Evolutionary conservation across 1,284 basidiomycete species (phyloP), one percentile per base, ranked within the genome.

Genomic region (Heliocybe sulcata): DNA sequence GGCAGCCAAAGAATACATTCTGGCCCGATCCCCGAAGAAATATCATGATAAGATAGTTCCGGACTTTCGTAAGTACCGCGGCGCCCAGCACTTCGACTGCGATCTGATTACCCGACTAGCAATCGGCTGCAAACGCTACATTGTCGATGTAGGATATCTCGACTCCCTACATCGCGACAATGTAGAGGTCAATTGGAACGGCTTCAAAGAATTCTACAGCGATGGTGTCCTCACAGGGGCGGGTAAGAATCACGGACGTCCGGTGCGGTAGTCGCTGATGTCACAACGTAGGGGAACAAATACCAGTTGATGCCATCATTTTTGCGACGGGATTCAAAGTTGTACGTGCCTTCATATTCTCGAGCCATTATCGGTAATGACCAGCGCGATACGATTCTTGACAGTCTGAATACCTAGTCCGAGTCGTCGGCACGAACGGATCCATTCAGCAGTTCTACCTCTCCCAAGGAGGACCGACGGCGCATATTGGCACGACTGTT

Each of bases 81-180:
- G 26, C 11, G 25, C 6, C 4, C 29, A 31, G 29, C 6, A 12
- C 29, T 31, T 8, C 48, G 10, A 20, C 19, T n/a, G 38, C 38
- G 38, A 31, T 12, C 6, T 42, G 38, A 42, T 42, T n/a, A 12
- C 27, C n/a, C 45, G 9, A 29, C n/a, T 4, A 79, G 77, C 77
- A 52, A 73, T 75, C 22, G 78, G 79, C 48, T 82, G 80, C 64
- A 83, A 81, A 60, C 72, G 81, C 27, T 72, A 82, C 16, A 77
- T 83, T 25, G 66, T 79, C 50, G 78, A 84, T 59, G 75, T 78
- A 14, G 75, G 71, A 9, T 83, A 82, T 59, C 69, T 83, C 27
- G 65, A 74, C 31, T 68, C 71, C 31, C 66, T 85, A 35, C 68
- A 79, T 54, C 70, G 70, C 52, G 72, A 77, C 4, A 85, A 85